phyloP scores from a whole-genome alignment of 2,329 filamentous ascomycete genomes.

The Alternaria postmessia region DNA sequence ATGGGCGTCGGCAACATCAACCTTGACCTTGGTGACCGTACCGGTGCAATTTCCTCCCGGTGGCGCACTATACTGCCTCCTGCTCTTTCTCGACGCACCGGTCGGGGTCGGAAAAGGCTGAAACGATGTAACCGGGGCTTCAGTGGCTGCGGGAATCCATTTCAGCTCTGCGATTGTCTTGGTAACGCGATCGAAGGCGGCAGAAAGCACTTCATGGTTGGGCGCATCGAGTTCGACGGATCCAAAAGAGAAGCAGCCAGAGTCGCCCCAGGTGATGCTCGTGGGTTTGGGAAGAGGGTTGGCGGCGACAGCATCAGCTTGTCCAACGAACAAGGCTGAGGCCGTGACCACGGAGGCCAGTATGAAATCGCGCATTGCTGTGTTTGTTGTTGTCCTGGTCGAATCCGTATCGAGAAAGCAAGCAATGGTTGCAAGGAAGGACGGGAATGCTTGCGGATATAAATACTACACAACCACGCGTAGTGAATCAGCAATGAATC shows the following conservation, averaged over 20 bases:
- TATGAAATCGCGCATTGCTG: slow-evolving; percentile 42
- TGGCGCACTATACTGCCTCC: slow-evolving; percentile 29
- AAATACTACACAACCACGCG: neutral
- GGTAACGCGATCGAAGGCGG: slow-evolving; percentile 62
- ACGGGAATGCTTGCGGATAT: neutral
- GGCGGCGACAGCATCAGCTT: slow-evolving; percentile 57
- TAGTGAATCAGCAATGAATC: slow-evolving; percentile 10
- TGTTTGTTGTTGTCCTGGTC: neutral
- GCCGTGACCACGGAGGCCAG: slow-evolving; percentile 43
- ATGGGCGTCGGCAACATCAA: slow-evolving; percentile 56
- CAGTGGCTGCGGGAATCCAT: slow-evolving; percentile 63
- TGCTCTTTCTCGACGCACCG: slow-evolving; percentile 25
- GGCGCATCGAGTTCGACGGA: slow-evolving; percentile 52
- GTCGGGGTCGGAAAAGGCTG: slow-evolving; percentile 60
- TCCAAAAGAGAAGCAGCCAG: slow-evolving; percentile 58
- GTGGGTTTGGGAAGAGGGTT: slow-evolving; percentile 64
- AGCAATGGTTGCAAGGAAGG: neutral
- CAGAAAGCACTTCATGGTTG: slow-evolving; percentile 46
- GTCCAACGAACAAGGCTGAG: slow-evolving; percentile 45
- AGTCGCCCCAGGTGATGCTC: slow-evolving; percentile 61
- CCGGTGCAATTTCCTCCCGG: slow-evolving; percentile 35
- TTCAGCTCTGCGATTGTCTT: slow-evolving; percentile 58
- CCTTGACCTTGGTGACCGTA: slow-evolving; percentile 54
- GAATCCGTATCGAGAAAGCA: slow-evolving; percentile 4
- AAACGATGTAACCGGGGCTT: slow-evolving; percentile 61